A percentile compares a stretch with the other conserved stretches of the same genome.
Evolutionary conservation across 2,329 filamentous ascomycete species (phyloP).

Genomic region (Raffaelea arxii): DNA sequence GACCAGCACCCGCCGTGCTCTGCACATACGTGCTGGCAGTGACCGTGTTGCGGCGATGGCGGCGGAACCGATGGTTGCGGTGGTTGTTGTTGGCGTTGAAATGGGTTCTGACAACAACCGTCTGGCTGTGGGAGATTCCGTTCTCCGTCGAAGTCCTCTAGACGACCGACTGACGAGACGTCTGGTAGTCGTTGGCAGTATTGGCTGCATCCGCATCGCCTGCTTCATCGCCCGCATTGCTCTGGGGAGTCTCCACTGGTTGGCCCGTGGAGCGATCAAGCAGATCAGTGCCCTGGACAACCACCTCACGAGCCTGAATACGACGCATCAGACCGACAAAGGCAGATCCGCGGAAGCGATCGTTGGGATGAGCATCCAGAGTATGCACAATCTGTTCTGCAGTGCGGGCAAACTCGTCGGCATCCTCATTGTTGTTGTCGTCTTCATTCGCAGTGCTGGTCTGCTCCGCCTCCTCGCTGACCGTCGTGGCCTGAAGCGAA

Average conservation of each 20-base stretch:
- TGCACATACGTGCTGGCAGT: too few species aligned
- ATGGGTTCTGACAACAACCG: too few species aligned
- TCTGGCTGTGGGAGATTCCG: too few species aligned
- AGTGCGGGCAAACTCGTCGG: slow-evolving; percentile 60
- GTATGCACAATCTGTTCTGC: slow-evolving; percentile 61
- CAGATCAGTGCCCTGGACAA: slow-evolving; percentile 50
- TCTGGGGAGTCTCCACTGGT: slow-evolving; percentile 11
- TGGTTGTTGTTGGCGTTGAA: too few species aligned
- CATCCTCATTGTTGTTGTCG: background rate
- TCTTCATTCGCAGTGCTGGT: slow-evolving; percentile 8
- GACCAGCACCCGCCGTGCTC: too few species aligned
- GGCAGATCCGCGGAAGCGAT: slow-evolving; percentile 69
- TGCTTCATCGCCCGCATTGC: too few species aligned
- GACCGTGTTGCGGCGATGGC: too few species aligned
- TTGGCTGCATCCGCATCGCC: background rate
- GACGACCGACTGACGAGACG: too few species aligned
- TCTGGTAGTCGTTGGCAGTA: too few species aligned
- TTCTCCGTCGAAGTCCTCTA: too few species aligned
- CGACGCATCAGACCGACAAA: slow-evolving; percentile 71
- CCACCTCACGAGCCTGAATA: slow-evolving; percentile 62
- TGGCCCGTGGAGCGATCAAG: slow-evolving; percentile 19
- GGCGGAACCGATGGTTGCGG: too few species aligned
- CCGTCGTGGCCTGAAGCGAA: too few species aligned
- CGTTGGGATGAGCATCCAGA: slow-evolving; percentile 56
- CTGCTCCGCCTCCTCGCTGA: slow-evolving; percentile 9